A percentile compares a stretch with the other conserved stretches of the same genome.
Evolutionary conservation across 2,329 filamentous ascomycete genomes (phyloP).

Genomic region (Colletotrichum sansevieriae): DNA sequence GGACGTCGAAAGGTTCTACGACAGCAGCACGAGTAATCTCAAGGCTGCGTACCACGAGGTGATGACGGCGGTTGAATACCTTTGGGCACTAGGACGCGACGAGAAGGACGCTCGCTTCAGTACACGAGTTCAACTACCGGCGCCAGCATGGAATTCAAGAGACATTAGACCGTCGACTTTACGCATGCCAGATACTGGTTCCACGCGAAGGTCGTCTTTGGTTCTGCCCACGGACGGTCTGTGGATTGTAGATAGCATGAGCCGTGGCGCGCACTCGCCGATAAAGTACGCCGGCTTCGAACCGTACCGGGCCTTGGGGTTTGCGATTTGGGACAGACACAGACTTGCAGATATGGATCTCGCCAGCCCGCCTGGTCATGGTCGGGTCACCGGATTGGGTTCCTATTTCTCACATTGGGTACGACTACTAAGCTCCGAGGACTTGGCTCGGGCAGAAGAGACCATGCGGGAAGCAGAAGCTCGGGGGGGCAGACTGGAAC

Average conservation of each 20-base stretch:
- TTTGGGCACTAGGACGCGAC: rapidly evolving
- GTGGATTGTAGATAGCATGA: slow-evolving; percentile 39
- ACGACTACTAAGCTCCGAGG: not conserved
- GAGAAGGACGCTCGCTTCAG: not conserved
- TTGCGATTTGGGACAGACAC: slow-evolving; percentile 33
- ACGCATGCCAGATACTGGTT: not conserved
- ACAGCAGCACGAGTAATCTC: slow-evolving; percentile 32
- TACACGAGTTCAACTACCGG: not conserved
- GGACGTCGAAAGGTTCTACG: slow-evolving; percentile 17
- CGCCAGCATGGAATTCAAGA: no score
- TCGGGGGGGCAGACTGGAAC: slow-evolving; percentile 22
- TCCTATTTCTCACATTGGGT: slow-evolving; percentile 29
- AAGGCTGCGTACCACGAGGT: slow-evolving; percentile 33
- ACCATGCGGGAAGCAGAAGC: slow-evolving; percentile 28
- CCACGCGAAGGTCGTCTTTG: slow-evolving; percentile 5
- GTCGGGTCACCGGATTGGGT: slow-evolving; percentile 26
- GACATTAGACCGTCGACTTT: not conserved
- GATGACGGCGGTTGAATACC: slow-evolving; percentile 30
- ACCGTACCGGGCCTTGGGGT: slow-evolving; percentile 27
- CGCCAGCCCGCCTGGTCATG: slow-evolving; percentile 27
- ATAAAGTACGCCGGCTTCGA: slow-evolving; percentile 36
- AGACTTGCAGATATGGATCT: slow-evolving; percentile 23
- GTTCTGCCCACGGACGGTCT: slow-evolving; percentile 30
- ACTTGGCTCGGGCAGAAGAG: slow-evolving; percentile 24
- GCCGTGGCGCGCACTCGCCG: slow-evolving; percentile 27